Base-by-base conservation (phyloP, 23 red algal species). In the Gracilaria domingensis region DNA sequence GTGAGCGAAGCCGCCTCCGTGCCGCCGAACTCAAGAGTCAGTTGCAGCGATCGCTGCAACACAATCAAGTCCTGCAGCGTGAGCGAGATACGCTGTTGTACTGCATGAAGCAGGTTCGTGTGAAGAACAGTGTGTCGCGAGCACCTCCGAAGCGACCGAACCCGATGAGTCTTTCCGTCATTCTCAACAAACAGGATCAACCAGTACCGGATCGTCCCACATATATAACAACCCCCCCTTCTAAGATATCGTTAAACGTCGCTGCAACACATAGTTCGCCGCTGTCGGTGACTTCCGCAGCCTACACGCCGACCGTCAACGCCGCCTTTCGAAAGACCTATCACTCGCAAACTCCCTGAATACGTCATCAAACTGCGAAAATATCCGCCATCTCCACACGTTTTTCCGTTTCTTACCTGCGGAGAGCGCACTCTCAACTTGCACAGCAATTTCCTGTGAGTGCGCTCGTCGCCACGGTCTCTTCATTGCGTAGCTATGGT, bases 141-240 rank as follows among this genome's bases (percentile, higher is more conserved):
- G 45, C 42, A 45, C 39, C 72, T 30, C 40, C 72, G 72, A 45
- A 25, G 23, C 38, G 72, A 30, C 72, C 72, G 24, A 85, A 85
- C 62, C 81, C 81, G 38, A 85, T 85, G 81, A 85, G 81, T 48
- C 65, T 85, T 65, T 65, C 59, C 18, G 81, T 85, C 38, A 85
- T 85, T 70, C 81, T 85, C 8, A 85, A 85, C 81, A 32, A 65
- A 21, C 23, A 69, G 28, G 58, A 77, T 77, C 30, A 77, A 34
- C 72, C 38, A 49, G 11, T 51, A 34, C 38, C 45, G 38, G n/a
- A n/a, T 26, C 38, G 40, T 14, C 38, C 26, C 72, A 3, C 72
- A 49, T 45, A 25, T 49, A 6, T 77, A 20, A 23, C 72, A 45
- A 77, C 42, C 1, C 72, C 72, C 0, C 72, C 72, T 50, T 77